Conservation (phyloP, 2,329 filamentous ascomycete species). For the Venturia oleaginea region DNA sequence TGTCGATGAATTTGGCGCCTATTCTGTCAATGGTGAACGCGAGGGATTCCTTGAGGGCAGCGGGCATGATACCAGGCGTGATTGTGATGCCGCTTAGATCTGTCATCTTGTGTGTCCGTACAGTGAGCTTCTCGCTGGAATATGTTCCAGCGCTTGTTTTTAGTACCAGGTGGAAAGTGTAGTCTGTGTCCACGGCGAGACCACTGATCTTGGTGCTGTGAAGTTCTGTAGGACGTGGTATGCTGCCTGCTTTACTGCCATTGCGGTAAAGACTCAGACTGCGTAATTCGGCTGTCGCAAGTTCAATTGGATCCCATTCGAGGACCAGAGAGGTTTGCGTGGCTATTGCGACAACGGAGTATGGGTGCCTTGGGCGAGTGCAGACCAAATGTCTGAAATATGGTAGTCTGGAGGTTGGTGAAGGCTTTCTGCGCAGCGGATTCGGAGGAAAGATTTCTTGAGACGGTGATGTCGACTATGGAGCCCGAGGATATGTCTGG, state of each 20-base stretch:
- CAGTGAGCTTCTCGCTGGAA: constrained; percentile 70
- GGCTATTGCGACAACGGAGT: constrained; percentile 87
- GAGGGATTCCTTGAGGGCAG: constrained; percentile 62
- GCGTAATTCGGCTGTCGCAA: constrained; percentile 85
- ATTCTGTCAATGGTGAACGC: constrained; percentile 72
- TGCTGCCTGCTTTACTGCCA: constrained; percentile 91
- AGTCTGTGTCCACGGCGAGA: constrained; percentile 91
- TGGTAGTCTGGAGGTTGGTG: constrained; percentile 75
- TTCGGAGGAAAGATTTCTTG: constrained; percentile 77
- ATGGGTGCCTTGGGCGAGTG: constrained; percentile 65
- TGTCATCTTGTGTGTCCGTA: constrained; percentile 97
- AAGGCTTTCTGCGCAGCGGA: constrained; percentile 65
- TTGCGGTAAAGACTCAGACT: constrained; percentile 90
- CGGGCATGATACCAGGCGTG: constrained; percentile 77
- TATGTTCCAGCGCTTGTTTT: constrained; percentile 85
- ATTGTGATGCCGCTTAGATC: constrained; percentile 93
- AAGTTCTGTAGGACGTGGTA: constrained; percentile 78
- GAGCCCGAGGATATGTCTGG: constrained; percentile 91
- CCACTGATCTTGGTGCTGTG: constrained; percentile 95
- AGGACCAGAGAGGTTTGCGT: constrained; percentile 98
- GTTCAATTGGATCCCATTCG: constrained; percentile 92
- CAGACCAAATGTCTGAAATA: constrained; percentile 78
- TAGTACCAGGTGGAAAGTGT: constrained; percentile 86
- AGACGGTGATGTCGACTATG: constrained; percentile 95
- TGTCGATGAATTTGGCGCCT: constrained; percentile 83